These are phyloP conservation scores for Emergomyces africanus DNA, from an alignment of 2,329 filamentous ascomycete species.

Conservation along the genomic window DNA sequence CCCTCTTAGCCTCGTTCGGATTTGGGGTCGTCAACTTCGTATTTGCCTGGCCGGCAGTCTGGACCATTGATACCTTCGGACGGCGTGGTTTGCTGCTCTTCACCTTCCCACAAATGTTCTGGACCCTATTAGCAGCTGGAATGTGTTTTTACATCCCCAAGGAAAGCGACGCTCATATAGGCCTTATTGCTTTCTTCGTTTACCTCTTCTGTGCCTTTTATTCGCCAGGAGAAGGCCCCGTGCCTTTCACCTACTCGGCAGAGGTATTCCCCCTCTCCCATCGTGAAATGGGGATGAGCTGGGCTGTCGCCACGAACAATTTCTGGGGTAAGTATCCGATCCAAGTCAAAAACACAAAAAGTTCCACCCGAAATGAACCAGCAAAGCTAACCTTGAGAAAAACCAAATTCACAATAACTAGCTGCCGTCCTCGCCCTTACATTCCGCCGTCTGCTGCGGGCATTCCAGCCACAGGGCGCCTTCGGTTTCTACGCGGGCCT, in stretches of 20 bases:
- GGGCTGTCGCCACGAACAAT: slow-evolving; percentile 31
- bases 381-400: background rate
- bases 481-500: slow-evolving; percentile 51
- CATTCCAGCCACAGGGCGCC: slow-evolving; percentile 40
- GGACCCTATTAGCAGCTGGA: slow-evolving; percentile 50
- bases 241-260: slow-evolving; percentile 40
- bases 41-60: slow-evolving; percentile 51
- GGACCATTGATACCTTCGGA: slow-evolving; percentile 55
- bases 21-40: slow-evolving; percentile 52
- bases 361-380: background rate
- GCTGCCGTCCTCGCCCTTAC: slow-evolving; percentile 32
- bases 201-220: slow-evolving; percentile 55
- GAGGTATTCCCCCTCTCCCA: slow-evolving; percentile 45
- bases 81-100: slow-evolving; percentile 50
- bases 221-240: slow-evolving; percentile 49
- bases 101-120: slow-evolving; percentile 57
- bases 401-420: background rate
- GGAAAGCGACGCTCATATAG: slow-evolving; percentile 34
- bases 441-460: slow-evolving; percentile 31
- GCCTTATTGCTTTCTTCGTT: slow-evolving; percentile 47
- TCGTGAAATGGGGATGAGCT: slow-evolving; percentile 38
- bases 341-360: background rate
- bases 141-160: slow-evolving; percentile 43
- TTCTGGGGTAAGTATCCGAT: slow-evolving; percentile 20
- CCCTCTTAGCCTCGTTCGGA: slow-evolving; percentile 49